Evolutionary conservation across 2,329 filamentous ascomycete species (phyloP), one percentile per base, ranked within the genome.

Genomic region (Paecilomyces fulvus): DNA sequence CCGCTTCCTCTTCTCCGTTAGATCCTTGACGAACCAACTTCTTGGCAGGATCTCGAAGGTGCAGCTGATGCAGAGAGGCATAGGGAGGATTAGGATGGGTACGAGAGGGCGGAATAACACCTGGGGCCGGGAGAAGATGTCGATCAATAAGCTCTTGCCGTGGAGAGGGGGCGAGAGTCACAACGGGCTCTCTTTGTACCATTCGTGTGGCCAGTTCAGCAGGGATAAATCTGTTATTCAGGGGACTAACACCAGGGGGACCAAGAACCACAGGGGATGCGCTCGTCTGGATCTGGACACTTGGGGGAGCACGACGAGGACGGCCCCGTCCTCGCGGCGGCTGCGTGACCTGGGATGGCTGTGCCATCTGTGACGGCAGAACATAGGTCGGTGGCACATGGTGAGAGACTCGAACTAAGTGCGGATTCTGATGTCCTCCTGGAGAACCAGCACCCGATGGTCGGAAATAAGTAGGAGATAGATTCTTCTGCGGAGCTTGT

Each of bases 51-150:
- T 79, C 83, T 23, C 78, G 77, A 28, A 85, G 71, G 63, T 83
- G 75, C 49, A 79, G 77, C 67, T 85, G 82, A 63, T 87, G 84
- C 7, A 86, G 71, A n/a, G 77, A 79, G 28, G 74, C 75, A 7
- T 73, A 65, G 23, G 70, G 67, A 20, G 81, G 77, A 56, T 78
- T 71, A 3, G 79, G 75, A 23, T 71, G 65, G 10, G 72, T 69
- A 30, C 73, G 74, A 57, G 74, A 70, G 3, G 72, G 59, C 23
- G 70, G 71, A 33, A 56, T 51, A 17, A 60, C 61, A 8, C 69
- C 69, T 1, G 61, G 58, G 17, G 63, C 69, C 49, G 77, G 77
- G 30, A 80, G 65, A 6, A 75, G 60, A 54, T 55, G 46, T 60
- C 59, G 51, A 61, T 52, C n/a, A 17, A 43, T n/a, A 43, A 8